Evolutionary conservation across 1,284 basidiomycete species (phyloP), one percentile per base, ranked within the genome.

Genomic region (Ganoderma meredithae): DNA sequence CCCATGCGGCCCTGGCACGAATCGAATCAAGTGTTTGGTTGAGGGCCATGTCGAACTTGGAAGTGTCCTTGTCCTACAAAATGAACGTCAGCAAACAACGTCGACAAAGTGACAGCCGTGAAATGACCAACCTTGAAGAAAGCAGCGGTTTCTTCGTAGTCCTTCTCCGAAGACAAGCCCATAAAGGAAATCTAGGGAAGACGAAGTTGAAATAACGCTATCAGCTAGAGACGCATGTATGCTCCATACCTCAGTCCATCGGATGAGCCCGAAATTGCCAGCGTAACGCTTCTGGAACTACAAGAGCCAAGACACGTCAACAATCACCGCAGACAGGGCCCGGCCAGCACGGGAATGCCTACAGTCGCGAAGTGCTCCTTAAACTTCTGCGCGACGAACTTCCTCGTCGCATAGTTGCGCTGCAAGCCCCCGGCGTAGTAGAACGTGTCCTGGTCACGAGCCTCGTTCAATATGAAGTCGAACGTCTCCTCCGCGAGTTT

Each of bases 281-380:
- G 88, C 88, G 77, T 93, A 93, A 60, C 90, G 88, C 77, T 90
- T 89, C 77, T 88, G 84, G 49, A 95, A 78, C 90, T 94, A 73
- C 2, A 27, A n/a, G 1, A 15, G 10, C 25, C 25, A 17, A 25
- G 7, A 19, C 5, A n/a, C 10, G 15, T 8, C 31, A 39, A 4
- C 31, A 39, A 4, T 63, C 55, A 66, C 15, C 19, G 5, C 31
- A 27, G 15, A 12, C 31, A 13, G 27, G 33, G 19, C 67, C 59
- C 31, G 39, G 9, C 53, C 19, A 17, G 31, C 36, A 12, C 9
- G 52, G 49, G 39, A 12, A 47, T 39, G 31, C 88, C 71, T 73
- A 93, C 93, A 63, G 73, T 75, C 66, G 88, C 85, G 74, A 90
- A 95, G 75, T 94, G 85, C 60, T 83, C 79, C 79, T 83, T 83